A percentile compares a stretch with the other conserved stretches of the same genome.
Evolutionary conservation across 2,329 filamentous ascomycete species (phyloP).

Genomic region (Teratosphaeriaceae sp.): DNA sequence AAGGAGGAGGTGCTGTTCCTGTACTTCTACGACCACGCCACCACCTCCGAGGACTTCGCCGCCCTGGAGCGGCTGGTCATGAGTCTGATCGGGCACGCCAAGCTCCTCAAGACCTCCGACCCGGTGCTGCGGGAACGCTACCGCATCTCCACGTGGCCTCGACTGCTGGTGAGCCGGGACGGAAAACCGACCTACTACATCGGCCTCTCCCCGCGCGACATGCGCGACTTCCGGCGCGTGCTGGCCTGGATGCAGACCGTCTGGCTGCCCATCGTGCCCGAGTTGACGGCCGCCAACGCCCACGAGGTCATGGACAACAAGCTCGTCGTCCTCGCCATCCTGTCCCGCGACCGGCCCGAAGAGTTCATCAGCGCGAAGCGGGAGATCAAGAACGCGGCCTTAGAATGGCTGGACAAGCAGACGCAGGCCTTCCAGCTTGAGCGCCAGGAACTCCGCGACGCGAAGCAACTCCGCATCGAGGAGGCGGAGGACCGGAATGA

Average conservation of each 20-base stretch:
- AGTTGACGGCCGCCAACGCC: conserved; percentile 85
- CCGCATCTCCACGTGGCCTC: conserved; percentile 97
- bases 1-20: conserved; percentile 94
- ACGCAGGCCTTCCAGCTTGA: conserved; percentile 87
- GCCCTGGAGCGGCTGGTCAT: conserved; percentile 82
- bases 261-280: conserved; percentile 93
- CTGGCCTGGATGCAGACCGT: conserved; percentile 92
- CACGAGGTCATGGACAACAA: conserved; percentile 92
- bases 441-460: conserved; percentile 84
- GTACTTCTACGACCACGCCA: conserved; percentile 97
- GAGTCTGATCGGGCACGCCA: conserved; percentile 83
- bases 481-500: conserved; percentile 93
- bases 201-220: conserved; percentile 78
- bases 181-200: conserved; percentile 87
- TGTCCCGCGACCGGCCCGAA: conserved; percentile 72
- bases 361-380: conserved; percentile 71
- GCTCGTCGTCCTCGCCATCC: conserved; percentile 85
- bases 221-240: conserved; percentile 78
- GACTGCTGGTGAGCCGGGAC: conserved; percentile 80
- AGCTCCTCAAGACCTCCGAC: conserved; percentile 86
- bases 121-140: conserved; percentile 68
- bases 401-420: conserved; percentile 98
- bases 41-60: conserved; percentile 83
- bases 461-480: conserved; percentile 91
- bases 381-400: conserved; percentile 90